Evolutionary conservation across 2,329 filamentous ascomycete species (phyloP).

Genomic region (Cladosporium halotolerans): DNA sequence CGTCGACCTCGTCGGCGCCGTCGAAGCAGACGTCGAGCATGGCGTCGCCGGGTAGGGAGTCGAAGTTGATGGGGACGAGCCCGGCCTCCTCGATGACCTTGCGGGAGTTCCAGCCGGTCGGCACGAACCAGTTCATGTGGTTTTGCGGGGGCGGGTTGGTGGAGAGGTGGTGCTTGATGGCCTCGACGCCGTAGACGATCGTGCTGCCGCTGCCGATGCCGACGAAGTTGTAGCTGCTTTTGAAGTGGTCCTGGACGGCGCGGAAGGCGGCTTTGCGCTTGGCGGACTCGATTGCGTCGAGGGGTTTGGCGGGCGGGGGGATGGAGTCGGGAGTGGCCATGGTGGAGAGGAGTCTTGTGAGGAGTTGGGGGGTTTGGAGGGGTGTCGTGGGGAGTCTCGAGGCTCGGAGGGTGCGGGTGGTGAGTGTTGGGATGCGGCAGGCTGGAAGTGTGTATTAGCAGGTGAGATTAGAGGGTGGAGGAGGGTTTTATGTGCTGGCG

Average conservation of each 20-base stretch:
- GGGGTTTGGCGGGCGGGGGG: slow-evolving; percentile 5
- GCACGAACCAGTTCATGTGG: slow-evolving; percentile 71
- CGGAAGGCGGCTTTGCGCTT: slow-evolving; percentile 69
- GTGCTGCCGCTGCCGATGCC: slow-evolving; percentile 79
- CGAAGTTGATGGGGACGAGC: slow-evolving; percentile 69
- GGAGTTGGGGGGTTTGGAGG: neutral
- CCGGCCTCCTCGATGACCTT: slow-evolving; percentile 77
- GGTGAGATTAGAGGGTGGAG: too few relatives aligned
- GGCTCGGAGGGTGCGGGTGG: neutral
- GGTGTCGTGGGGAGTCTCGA: neutral
- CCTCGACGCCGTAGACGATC: slow-evolving; percentile 78
- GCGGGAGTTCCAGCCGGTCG: slow-evolving; percentile 86
- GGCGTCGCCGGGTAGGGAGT: slow-evolving; percentile 59
- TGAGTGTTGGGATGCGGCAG: slow-evolving; percentile 4
- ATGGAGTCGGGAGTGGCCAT: slow-evolving; percentile 1
- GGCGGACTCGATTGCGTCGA: slow-evolving; percentile 54
- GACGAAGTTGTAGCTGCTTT: slow-evolving; percentile 55
- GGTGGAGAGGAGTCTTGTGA: neutral
- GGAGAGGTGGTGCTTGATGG: slow-evolving; percentile 58
- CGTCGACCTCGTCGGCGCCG: slow-evolving; percentile 93
- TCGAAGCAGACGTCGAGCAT: slow-evolving; percentile 88
- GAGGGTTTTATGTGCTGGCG: too few relatives aligned
- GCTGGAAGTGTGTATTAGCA: neutral
- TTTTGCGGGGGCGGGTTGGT: slow-evolving; percentile 39
- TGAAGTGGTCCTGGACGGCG: slow-evolving; percentile 68